These are phyloP conservation scores for Phytophthora syringae DNA, from an alignment of 352 stramenopile genomes.

Conservation along the genomic window DNA sequence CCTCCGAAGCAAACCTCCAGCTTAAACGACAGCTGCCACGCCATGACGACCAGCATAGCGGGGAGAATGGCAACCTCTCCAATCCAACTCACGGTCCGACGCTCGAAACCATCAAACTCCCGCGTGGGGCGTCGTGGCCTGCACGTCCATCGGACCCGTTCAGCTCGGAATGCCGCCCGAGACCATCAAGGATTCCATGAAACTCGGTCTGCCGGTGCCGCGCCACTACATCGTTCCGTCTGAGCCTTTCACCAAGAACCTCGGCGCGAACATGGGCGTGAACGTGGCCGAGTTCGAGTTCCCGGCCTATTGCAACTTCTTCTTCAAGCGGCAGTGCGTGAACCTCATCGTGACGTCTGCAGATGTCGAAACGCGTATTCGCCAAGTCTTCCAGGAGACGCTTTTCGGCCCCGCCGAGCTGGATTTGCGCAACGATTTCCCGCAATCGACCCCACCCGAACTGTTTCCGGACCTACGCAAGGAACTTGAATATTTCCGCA, in stretches of 20 bases:
- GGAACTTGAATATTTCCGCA: constrained; percentile 91
- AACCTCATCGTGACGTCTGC: constrained; percentile 85
- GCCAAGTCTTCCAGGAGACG: constrained; percentile 91
- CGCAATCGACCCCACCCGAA: constrained; percentile 55
- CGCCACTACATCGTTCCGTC: constrained; percentile 95
- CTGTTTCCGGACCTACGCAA: constrained; percentile 78
- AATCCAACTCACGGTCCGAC: constrained; percentile 10
- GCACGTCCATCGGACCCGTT: constrained; percentile 81
- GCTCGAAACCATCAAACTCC: constrained; percentile 75
- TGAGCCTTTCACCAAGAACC: constrained; percentile 94
- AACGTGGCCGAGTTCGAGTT: constrained; percentile 98
- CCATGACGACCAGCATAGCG: constrained; percentile 33
- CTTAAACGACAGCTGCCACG: background rate
- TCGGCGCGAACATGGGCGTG: constrained; percentile 94
- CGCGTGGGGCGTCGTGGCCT: constrained; percentile 78
- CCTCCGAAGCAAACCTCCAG: background rate
- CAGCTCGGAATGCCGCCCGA: constrained; percentile 96
- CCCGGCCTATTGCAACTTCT: constrained; percentile 98
- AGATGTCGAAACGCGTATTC: constrained; percentile 83
- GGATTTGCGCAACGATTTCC: constrained; percentile 83
- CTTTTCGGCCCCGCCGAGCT: constrained; percentile 81
- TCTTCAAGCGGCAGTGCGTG: constrained; percentile 90
- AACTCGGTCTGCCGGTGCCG: constrained; percentile 92
- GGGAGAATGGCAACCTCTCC: constrained; percentile 16
- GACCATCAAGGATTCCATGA: constrained; percentile 98